Conservation (phyloP, 2,329 filamentous ascomycete genomes). For the Colletotrichum abscissum region DNA sequence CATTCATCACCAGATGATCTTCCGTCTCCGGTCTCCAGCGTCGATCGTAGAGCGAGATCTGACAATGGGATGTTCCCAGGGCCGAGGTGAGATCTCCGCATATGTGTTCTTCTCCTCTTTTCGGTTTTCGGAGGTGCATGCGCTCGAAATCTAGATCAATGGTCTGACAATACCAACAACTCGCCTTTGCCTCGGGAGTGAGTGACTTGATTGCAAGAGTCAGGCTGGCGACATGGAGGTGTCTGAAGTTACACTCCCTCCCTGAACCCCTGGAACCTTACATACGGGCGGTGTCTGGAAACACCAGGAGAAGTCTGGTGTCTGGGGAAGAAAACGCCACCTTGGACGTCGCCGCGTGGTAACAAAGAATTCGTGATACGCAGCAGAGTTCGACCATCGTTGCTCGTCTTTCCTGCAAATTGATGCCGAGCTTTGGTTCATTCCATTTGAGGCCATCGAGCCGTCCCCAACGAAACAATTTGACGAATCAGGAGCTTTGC, state of each 20-base stretch:
- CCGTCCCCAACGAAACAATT: constrained; percentile 17
- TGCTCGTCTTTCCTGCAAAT: neutral
- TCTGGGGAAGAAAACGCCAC: constrained; percentile 31
- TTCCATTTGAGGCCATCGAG: constrained; percentile 27
- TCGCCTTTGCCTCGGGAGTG: neutral
- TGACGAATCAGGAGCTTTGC: constrained; percentile 18
- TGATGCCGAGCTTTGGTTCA: constrained; percentile 10
- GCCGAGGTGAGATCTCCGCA: neutral
- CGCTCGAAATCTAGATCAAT: constrained; percentile 3
- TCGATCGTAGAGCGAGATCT: constrained; percentile 3
- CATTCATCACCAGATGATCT: constrained; percentile 15
- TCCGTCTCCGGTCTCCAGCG: constrained; percentile 22
- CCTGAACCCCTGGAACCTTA: constrained; percentile 11
- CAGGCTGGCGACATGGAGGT: constrained; percentile 27
- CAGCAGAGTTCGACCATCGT: neutral
- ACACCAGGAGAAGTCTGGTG: neutral
- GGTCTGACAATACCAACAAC: constrained; percentile 3
- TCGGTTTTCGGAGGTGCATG: neutral
- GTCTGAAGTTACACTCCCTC: constrained; percentile 18
- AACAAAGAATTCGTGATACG: constrained; percentile 14
- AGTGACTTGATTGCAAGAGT: constrained; percentile 23
- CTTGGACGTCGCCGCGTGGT: constrained; percentile 8
- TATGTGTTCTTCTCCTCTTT: neutral
- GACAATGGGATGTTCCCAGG: constrained; percentile 10
- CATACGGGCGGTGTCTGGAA: constrained; percentile 16